phyloP scores from a whole-genome alignment of 176 grass and related monocot genomes.

The Themeda triandra region DNA sequence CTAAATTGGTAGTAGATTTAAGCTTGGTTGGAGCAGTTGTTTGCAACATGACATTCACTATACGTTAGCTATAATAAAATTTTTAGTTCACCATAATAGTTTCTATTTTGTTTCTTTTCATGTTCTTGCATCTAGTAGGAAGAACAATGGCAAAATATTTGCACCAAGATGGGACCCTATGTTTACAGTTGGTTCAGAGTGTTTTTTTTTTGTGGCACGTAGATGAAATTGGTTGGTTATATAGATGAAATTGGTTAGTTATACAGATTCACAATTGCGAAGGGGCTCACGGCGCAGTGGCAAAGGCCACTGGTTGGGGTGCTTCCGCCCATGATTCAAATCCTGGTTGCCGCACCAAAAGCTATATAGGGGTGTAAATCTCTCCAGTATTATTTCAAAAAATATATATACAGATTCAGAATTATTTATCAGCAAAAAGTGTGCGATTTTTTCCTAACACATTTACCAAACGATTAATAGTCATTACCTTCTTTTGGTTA shows the following conservation, averaged over 20 bases:
- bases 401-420: background rate
- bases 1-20: background rate
- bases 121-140: background rate
- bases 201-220: background rate
- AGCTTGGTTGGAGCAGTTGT: background rate
- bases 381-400: too few species aligned
- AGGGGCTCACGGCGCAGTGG: too few species aligned
- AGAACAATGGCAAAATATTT: background rate
- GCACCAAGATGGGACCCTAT: background rate
- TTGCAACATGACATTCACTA: background rate
- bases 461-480: background rate
- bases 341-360: too few species aligned
- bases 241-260: background rate
- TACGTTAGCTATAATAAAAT: background rate
- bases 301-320: too few species aligned
- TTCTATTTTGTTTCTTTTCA: background rate
- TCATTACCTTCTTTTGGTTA: background rate
- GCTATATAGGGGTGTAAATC: too few species aligned
- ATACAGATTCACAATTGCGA: background rate
- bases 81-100: background rate
- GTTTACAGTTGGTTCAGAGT: background rate
- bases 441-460: background rate
- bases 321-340: too few species aligned
- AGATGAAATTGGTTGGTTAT: background rate
- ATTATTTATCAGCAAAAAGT: background rate